Base-by-base conservation (phyloP, 148 eudicot genomes). In the Spergularia marina region DNA sequence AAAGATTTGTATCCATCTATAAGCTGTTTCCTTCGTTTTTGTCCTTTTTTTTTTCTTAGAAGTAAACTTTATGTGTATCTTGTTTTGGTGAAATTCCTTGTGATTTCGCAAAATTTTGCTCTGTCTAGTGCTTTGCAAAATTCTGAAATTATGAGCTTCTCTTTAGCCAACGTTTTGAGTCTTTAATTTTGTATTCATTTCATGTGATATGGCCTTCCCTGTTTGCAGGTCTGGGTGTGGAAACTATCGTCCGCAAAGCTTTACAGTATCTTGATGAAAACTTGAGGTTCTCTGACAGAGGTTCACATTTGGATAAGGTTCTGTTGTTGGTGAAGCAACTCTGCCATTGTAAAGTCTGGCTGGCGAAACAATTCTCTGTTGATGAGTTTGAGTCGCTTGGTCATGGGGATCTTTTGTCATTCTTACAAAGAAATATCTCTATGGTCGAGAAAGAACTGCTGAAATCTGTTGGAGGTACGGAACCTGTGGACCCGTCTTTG, bases 301-400 rank as follows among this genome's bases (percentile, higher is more conserved):
- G 75, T 70, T 77, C 86, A 30, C 52, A 76, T 60, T 34, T 74
- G 54, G 87, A 85, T 23, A 78, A 65, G 70, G 80, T 75, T 53
- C 36, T 88, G 53, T 57, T 36, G 79, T 76, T 84, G 57, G 72
- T 84, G 66, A 82, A 89, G 83, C 89, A 83, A 80, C 84, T 94
- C 63, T 75, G 74, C 74, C 61, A 68, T 51, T 91, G 92, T 74
- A 91, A 89, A 80, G 58, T 58, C 76, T 94, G 98, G 98, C 71
- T 94, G 77, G 76, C 76, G 58, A 70, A 84, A 76, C 89, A 87
- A 71, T 94, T 88, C 80, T 86, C 85, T 40, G 90, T 94, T 6
- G 65, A 87, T 75, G 78, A 87, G 18, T 94, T 94, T 56, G 83
- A 84, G 74, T 88, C 83, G 61, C 87, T 94, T 86, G 97, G 97